Percentiles rank a stretch among this genome's conserved stretches.
phyloP scores from a whole-genome alignment of 805 yeast genomes.

The Wickerhamiella lipophila region DNA sequence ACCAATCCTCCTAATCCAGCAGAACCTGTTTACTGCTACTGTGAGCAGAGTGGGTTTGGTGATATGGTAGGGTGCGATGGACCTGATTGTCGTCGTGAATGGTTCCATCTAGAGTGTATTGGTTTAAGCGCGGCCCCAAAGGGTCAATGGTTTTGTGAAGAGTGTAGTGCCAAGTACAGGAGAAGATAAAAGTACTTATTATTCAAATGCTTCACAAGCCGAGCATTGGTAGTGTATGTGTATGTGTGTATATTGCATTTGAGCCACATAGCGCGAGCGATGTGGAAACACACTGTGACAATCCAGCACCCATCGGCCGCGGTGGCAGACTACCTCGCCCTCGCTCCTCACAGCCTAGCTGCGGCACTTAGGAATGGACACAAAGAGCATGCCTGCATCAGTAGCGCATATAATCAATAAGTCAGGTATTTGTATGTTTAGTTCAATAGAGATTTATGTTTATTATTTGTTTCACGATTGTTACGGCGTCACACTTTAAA shows the following conservation, averaged over 20 bases:
- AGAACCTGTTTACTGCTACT: slow-evolving; percentile 89
- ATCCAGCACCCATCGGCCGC: too few species aligned
- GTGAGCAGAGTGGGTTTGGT: slow-evolving; percentile 93
- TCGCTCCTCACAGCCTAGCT: too few species aligned
- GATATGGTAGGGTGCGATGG: slow-evolving; percentile 99
- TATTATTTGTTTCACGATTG: not conserved
- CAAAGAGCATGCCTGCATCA: too few species aligned
- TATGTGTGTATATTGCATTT: too few species aligned
- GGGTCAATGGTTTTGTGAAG: slow-evolving; percentile 73
- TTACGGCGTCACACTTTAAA: slow-evolving; percentile 1
- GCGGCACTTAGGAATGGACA: not conserved
- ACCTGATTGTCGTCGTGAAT: slow-evolving; percentile 76
- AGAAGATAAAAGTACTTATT: slow-evolving; percentile 1
- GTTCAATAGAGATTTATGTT: not conserved
- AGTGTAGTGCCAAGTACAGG: slow-evolving; percentile 33
- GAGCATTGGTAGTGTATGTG: too few species aligned
- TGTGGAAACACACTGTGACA: too few species aligned
- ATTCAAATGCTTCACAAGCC: too few species aligned
- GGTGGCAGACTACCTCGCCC: too few species aligned
- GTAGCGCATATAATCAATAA: too few species aligned
- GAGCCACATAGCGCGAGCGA: too few species aligned
- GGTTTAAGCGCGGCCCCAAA: slow-evolving; percentile 78
- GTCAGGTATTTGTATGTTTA: not conserved
- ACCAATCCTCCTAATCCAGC: slow-evolving; percentile 24
- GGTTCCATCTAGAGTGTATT: slow-evolving; percentile 93